Percentiles rank a stretch among this genome's conserved stretches.
Evolutionary conservation across 2,329 filamentous ascomycete species (phyloP).

Genomic region (Pseudogymnoascus sp.): DNA sequence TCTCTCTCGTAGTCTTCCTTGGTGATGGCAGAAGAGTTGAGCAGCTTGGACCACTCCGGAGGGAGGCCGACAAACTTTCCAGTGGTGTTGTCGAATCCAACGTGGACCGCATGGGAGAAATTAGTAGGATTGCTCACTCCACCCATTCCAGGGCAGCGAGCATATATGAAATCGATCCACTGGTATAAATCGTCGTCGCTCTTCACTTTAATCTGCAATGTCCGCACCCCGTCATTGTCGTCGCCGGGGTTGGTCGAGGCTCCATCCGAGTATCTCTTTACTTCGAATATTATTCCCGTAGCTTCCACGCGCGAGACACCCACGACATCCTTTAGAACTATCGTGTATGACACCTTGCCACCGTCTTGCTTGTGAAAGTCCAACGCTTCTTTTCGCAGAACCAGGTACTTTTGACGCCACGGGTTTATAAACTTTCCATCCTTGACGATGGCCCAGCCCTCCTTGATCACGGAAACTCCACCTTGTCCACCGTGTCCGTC

Average conservation of each 20-base stretch:
- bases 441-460: conserved; percentile 79
- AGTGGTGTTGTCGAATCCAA: conserved; percentile 91
- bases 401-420: conserved; percentile 88
- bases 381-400: conserved; percentile 84
- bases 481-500: conserved; percentile 56
- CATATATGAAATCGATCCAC: conserved; percentile 98
- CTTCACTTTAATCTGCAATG: conserved; percentile 88
- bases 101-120: conserved; percentile 94
- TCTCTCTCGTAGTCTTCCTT: conserved; percentile 99
- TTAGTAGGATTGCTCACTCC: conserved; percentile 98
- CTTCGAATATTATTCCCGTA: conserved; percentile 87
- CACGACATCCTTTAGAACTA: conserved; percentile 79
- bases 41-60: conserved; percentile 91
- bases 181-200: conserved; percentile 95
- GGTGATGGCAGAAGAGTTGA: conserved; percentile 94
- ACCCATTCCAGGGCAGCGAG: conserved; percentile 92
- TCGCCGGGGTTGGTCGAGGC: conserved; percentile 65
- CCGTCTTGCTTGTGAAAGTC: conserved; percentile 92
- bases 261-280: conserved; percentile 67
- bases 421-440: conserved; percentile 79
- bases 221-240: conserved; percentile 62
- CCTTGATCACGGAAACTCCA: conserved; percentile 68
- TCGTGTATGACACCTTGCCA: conserved; percentile 78
- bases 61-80: conserved; percentile 93
- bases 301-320: conserved; percentile 88